Evolutionary conservation across 129 eudicot genomes (phyloP).

Genomic region (Arctium minus): DNA sequence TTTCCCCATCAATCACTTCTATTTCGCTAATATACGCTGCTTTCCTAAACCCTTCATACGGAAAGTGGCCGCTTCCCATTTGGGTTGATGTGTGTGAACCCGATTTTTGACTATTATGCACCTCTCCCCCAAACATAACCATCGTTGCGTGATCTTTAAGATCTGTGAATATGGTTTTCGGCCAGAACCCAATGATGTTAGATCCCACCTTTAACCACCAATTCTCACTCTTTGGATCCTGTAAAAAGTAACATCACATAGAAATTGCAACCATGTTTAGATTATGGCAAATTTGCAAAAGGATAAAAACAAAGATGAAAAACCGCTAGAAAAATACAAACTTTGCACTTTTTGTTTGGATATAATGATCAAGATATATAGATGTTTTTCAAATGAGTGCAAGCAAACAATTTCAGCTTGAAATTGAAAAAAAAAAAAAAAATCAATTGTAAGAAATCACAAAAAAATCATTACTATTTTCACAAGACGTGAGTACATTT

Average conservation of each 20-base stretch:
- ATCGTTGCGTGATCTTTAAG: slow-evolving; percentile 50
- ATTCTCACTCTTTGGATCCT: slow-evolving; percentile 78
- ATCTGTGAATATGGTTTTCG: slow-evolving; percentile 56
- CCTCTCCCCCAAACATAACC: slow-evolving; percentile 80
- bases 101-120: slow-evolving; percentile 29
- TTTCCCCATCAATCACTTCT: slow-evolving; percentile 63
- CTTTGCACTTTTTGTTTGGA: too few relatives aligned
- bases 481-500: not conserved
- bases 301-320: too few relatives aligned
- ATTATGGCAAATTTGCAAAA: too few relatives aligned
- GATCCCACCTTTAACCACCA: slow-evolving; percentile 90
- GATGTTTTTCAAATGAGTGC: too few relatives aligned
- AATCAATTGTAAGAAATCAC: too few relatives aligned
- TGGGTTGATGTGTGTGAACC: slow-evolving; percentile 54
- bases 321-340: too few relatives aligned
- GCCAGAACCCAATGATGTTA: slow-evolving; percentile 76
- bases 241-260: not conserved
- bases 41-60: slow-evolving; percentile 64
- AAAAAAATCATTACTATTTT: too few relatives aligned
- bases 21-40: slow-evolving; percentile 63
- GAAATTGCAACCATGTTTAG: not conserved
- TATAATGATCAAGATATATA: too few relatives aligned
- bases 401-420: too few relatives aligned
- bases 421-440: too few relatives aligned
- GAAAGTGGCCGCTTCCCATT: slow-evolving; percentile 87